Evolutionary conservation across 2,329 filamentous ascomycete genomes (phyloP).

Genomic region (Thelonectria rubi): DNA sequence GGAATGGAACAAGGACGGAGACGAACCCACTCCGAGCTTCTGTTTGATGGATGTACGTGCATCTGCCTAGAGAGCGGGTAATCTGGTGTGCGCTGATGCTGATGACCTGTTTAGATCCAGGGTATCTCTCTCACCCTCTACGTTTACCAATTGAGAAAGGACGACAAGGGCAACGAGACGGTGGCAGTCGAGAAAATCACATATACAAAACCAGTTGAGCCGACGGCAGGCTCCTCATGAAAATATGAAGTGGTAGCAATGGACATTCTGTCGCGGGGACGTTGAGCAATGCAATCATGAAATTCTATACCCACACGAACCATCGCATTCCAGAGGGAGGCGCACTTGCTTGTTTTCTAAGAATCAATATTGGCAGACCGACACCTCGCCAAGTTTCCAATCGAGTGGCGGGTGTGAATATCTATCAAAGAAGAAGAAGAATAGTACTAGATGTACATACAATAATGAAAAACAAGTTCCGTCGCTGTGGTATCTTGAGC

Average conservation of each 20-base stretch:
- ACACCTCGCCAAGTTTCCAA: constrained; percentile 31
- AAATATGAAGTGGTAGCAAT: constrained; percentile 16
- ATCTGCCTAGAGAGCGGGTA: neutral
- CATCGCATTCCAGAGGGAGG: constrained; percentile 26
- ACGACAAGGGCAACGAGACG: constrained; percentile 78
- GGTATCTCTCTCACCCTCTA: constrained; percentile 95
- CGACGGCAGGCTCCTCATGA: constrained; percentile 59
- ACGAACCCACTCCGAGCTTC: constrained; percentile 88
- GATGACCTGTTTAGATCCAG: constrained; percentile 73
- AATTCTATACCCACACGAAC: constrained; percentile 42
- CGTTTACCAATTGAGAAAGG: constrained; percentile 86
- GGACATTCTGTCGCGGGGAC: constrained; percentile 20
- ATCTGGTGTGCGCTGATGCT: constrained; percentile 28
- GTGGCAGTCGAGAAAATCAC: constrained; percentile 88
- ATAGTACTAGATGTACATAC: constrained; percentile 44
- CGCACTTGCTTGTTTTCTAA: constrained; percentile 33
- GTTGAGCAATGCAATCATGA: constrained; percentile 37
- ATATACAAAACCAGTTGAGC: constrained; percentile 78
- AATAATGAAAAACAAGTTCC: constrained; percentile 43
- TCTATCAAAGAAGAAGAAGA: constrained; percentile 32
- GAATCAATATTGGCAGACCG: constrained; percentile 32
- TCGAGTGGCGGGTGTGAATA: constrained; percentile 28
- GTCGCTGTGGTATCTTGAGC: constrained; percentile 50
- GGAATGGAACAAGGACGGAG: constrained; percentile 65
- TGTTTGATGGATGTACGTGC: constrained; percentile 94